phyloP scores from a whole-genome alignment of 148 eudicot genomes.

The Cornus kousa region DNA sequence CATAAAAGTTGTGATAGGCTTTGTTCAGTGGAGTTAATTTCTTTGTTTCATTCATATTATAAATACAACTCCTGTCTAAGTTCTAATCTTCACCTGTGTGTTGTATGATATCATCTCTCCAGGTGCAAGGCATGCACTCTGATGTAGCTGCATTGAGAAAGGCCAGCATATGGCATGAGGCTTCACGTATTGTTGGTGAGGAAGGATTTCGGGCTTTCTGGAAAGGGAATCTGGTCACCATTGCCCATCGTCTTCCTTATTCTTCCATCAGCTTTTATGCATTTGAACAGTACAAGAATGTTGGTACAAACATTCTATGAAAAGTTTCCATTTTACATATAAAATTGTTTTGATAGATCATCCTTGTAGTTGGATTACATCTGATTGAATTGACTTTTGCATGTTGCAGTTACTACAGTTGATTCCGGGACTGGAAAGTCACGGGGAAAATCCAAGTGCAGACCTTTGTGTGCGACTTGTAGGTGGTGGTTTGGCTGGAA shows the following conservation, averaged over 20 bases:
- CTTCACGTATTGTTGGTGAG: slow-evolving; percentile 70
- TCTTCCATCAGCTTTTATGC: slow-evolving; percentile 88
- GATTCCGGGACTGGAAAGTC: slow-evolving; percentile 48
- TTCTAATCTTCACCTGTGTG: not conserved
- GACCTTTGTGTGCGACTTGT: slow-evolving; percentile 61
- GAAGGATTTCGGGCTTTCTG: slow-evolving; percentile 93
- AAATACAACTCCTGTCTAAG: not conserved
- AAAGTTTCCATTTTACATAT: not conserved
- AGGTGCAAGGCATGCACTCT: slow-evolving; percentile 97
- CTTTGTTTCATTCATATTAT: too few species aligned
- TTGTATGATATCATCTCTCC: slow-evolving; percentile 11
- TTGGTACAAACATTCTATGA: slow-evolving; percentile 45
- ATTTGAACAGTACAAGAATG: slow-evolving; percentile 84
- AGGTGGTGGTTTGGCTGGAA: slow-evolving; percentile 89
- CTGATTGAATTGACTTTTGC: slow-evolving; percentile 11
- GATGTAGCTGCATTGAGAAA: slow-evolving; percentile 62
- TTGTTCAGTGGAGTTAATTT: too few species aligned
- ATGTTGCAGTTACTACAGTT: slow-evolving; percentile 57
- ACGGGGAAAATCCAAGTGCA: slow-evolving; percentile 40
- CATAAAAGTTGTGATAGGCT: too few species aligned
- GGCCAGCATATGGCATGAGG: slow-evolving; percentile 78
- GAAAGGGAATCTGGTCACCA: slow-evolving; percentile 95
- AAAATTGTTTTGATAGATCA: not conserved
- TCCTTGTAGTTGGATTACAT: slow-evolving; percentile 3
- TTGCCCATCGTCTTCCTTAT: slow-evolving; percentile 93